Evolutionary conservation across 2,329 filamentous ascomycete genomes (phyloP), one percentile per base, ranked within the genome.

Genomic region (Trichoderma sp.): DNA sequence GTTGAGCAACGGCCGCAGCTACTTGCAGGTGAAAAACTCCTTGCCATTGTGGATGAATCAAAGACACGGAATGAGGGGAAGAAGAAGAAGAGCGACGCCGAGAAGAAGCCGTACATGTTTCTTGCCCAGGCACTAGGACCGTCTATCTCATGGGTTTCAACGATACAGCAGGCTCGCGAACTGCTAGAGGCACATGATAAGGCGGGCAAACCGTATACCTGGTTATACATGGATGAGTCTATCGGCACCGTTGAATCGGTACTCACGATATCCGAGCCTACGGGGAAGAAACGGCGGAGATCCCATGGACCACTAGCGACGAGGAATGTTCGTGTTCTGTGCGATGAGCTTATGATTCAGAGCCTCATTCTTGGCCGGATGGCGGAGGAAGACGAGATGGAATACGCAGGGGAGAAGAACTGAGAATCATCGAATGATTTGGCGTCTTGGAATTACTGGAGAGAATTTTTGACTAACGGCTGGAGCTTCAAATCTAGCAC

Each of bases 261-360:
- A 6, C 87, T 90, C 74, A 80, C 80, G 21, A 69, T 79, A 0
- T 68, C 80, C 1, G 77, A 78, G 76, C 80, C 71, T 33, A 78
- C 67, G 2, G 77, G 82, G 79, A 90, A 85, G 83, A 86, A 83
- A 80, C 88, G 82, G 80, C 85, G 81, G 79, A 82, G 77, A 78
- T 84, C 76, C 75, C 81, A 63, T 62, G 78, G 64, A 9, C 75
- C 56, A 75, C 77, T 75, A 18, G 80, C 85, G 60, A 85, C 87
- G 14, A 87, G 88, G 79, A 89, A 84, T 76, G 87, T 95, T 50
- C 89, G 89, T 77, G 89, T 97, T 62, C 89, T 97, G 71, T 93
- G 92, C 74, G 93, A 97, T 82, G 96, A 98, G 84, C 91, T 96
- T 81, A 91, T 98, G 27, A 92, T 97, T 74, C 96, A 99, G 87